Conservation (phyloP, 257 asterid species). For the Gentiana dahurica region DNA sequence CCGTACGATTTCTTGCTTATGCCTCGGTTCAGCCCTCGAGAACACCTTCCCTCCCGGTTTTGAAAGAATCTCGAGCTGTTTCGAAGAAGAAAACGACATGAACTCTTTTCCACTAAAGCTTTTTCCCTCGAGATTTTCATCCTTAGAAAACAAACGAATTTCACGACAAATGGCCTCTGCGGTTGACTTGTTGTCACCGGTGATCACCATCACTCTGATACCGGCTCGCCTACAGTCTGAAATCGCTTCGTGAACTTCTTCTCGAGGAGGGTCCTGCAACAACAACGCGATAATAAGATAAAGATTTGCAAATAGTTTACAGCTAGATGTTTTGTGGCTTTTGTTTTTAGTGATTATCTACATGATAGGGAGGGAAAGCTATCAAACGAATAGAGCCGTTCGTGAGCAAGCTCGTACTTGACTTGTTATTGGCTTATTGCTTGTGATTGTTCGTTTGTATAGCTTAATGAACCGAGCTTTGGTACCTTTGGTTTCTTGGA, state of each 20-base stretch:
- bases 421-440: too few relatives aligned
- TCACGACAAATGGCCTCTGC: constrained; percentile 88
- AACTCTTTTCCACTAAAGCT: constrained; percentile 83
- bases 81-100: constrained; percentile 52
- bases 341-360: too few relatives aligned
- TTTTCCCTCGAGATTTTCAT: constrained; percentile 42
- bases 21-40: constrained; percentile 88
- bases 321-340: too few relatives aligned
- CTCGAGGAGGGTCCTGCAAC: constrained; percentile 90
- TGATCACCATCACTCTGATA: constrained; percentile 79
- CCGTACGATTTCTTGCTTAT: constrained; percentile 88
- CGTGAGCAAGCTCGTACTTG: too few relatives aligned
- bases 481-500: too few relatives aligned
- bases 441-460: too few relatives aligned
- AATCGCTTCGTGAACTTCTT: constrained; percentile 64
- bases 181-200: constrained; percentile 94
- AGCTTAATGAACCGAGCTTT: too few relatives aligned
- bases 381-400: too few relatives aligned
- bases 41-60: constrained; percentile 72
- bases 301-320: not conserved
- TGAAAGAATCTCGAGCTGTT: constrained; percentile 48
- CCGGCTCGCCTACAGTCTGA: constrained; percentile 83
- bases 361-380: too few relatives aligned
- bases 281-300: not conserved
- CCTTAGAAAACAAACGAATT: constrained; percentile 47